Evolutionary conservation across 768 basidiomycete genomes (phyloP).

Genomic region (Candolleomyces aberdarensis): DNA sequence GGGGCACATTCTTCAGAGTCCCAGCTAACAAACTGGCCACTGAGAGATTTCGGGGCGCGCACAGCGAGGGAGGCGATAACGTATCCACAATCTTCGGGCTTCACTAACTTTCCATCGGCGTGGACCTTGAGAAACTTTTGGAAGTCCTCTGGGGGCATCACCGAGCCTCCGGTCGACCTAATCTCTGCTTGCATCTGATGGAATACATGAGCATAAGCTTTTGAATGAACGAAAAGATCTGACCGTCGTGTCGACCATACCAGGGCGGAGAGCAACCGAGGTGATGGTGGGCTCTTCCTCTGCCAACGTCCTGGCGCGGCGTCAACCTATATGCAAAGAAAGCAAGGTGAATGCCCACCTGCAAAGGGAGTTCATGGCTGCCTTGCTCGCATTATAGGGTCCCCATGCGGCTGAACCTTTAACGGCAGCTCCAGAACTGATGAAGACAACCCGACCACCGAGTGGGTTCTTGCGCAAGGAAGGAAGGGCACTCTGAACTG

Average conservation of each 20-base stretch:
- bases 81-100: slow-evolving; percentile 70
- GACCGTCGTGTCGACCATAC: slow-evolving; percentile 82
- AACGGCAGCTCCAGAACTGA: slow-evolving; percentile 83
- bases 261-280: slow-evolving; percentile 80
- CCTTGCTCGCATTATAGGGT: slow-evolving; percentile 80
- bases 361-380: slow-evolving; percentile 85
- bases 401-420: slow-evolving; percentile 72
- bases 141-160: slow-evolving; percentile 57
- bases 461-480: slow-evolving; percentile 55
- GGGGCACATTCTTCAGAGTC: slow-evolving; percentile 64
- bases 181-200: slow-evolving; percentile 68
- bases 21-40: slow-evolving; percentile 82
- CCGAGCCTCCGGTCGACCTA: slow-evolving; percentile 44
- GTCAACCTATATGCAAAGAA: neutral
- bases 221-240: slow-evolving; percentile 20
- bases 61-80: slow-evolving; percentile 77
- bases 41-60: slow-evolving; percentile 56
- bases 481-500: slow-evolving; percentile 66
- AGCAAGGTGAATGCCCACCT: slow-evolving; percentile 39
- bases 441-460: slow-evolving; percentile 71
- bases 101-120: slow-evolving; percentile 66
- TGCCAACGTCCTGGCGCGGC: slow-evolving; percentile 63
- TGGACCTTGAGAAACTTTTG: slow-evolving; percentile 56
- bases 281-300: slow-evolving; percentile 78
- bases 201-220: neutral